Base-by-base conservation (phyloP, 176 grass and related monocot species). In the Oropetium thomaeum region DNA sequence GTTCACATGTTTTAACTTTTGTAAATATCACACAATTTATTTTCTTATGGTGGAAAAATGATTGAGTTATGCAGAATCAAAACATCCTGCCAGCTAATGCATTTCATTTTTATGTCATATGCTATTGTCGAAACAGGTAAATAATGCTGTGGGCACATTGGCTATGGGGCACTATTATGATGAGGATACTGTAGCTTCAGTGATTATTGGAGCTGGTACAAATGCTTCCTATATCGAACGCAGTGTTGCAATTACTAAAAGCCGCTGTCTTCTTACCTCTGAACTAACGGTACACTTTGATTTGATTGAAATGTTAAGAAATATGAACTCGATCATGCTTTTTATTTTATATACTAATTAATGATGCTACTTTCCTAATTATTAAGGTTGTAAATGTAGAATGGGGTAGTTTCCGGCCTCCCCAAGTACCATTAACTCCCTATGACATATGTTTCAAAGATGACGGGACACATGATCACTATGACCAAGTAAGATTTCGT, bases 321-420 rank as follows among this genome's bases (percentile, higher is more conserved):
- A 70, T 13, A 22, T 33, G 60, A 52, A 23, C n/a, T 54, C n/a
- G n/a, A n/a, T n/a, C 10, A 11, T 33, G 15, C 6, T 65, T 65
- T 59, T 1, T 32, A 40, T 20, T 3, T 48, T 29, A 49, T 31
- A 8, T 13, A 41, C n/a, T n/a, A n/a, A n/a, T n/a, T 64, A 42
- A 20, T 39, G 52, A 23, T 69, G 40, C 3, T 77, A 42, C 8
- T 26, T 75, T 79, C 41, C 45, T 34, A n/a, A n/a, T n/a, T n/a
- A n/a, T n/a, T 69, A 51, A 94, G 95, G 91, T 94, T 79, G 82
- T 98, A 54, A 94, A 98, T 83, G 84, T 98, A 57, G 95, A 98
- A 84, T 98, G 95, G 95, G 95, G 95, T 8, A 94, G 88, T 71
- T 98, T 94, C 33, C 84, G 89, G 60, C 82, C 95, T 68, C 86